These are phyloP conservation scores for Xylaria sp. DNA, from an alignment of 2,329 filamentous ascomycete species.

Conservation along the genomic window DNA sequence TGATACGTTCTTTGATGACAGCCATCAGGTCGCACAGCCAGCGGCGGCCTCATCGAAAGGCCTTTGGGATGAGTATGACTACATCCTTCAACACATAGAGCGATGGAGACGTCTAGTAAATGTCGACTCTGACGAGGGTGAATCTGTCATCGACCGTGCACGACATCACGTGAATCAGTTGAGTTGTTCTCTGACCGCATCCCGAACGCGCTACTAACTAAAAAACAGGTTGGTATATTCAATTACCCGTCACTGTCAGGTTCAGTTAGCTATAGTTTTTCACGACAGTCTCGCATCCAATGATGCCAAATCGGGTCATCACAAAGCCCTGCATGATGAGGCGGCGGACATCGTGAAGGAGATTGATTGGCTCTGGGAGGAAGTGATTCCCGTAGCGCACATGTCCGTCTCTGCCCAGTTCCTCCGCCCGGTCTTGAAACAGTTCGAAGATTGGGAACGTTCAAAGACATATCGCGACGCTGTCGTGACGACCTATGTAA, in stretches of 20 bases:
- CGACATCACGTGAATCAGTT: constrained; percentile 39
- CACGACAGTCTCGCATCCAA: constrained; percentile 3
- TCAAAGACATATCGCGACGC: constrained; percentile 10
- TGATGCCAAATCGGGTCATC: constrained; percentile 6
- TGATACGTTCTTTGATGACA: not conserved
- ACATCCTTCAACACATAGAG: constrained; percentile 17
- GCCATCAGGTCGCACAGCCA: not conserved
- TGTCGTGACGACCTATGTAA: constrained; percentile 27
- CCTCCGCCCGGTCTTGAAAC: constrained; percentile 34
- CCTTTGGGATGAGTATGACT: constrained; percentile 23
- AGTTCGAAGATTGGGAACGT: constrained; percentile 17
- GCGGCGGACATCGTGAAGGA: constrained; percentile 34
- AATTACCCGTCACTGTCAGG: constrained; percentile 26
- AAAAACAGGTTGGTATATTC: constrained; percentile 20
- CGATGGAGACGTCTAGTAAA: constrained; percentile 21
- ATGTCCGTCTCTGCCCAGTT: constrained; percentile 43
- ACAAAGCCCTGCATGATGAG: constrained; percentile 13
- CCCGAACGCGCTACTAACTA: not conserved
- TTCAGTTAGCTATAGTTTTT: constrained; percentile 19
- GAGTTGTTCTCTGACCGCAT: constrained; percentile 1
- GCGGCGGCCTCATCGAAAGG: not conserved
- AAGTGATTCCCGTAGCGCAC: constrained; percentile 43
- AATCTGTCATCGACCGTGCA: constrained; percentile 28
- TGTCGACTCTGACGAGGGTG: not conserved
- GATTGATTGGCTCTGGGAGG: constrained; percentile 43